Evolutionary conservation across 164 flowering plant species (phyloP).

Genomic region (Magnolia changhungtana): DNA sequence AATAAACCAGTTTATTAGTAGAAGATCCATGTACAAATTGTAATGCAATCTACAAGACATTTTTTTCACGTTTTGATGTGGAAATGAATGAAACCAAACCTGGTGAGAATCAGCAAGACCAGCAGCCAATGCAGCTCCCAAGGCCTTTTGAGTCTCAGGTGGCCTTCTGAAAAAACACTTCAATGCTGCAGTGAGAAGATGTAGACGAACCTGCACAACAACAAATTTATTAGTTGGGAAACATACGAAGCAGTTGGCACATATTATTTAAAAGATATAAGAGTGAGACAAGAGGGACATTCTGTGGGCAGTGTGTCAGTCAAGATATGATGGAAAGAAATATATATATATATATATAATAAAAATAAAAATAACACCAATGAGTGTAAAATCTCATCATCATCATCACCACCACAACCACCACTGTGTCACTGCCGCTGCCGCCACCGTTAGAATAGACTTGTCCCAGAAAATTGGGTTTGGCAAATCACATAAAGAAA

Average conservation of each 20-base stretch:
- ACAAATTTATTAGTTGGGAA: not conserved
- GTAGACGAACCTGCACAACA: constrained; percentile 74
- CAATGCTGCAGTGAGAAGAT: constrained; percentile 90
- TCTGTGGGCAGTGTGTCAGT: too few species aligned
- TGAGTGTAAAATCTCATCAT: too few species aligned
- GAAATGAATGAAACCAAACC: constrained; percentile 33
- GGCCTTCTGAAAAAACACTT: constrained; percentile 95
- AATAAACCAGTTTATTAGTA: constrained; percentile 22
- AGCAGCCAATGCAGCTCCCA: constrained; percentile 89
- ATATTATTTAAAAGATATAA: not conserved
- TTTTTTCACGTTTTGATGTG: not conserved
- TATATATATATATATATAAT: too few species aligned
- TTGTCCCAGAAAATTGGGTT: too few species aligned
- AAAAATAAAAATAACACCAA: too few species aligned
- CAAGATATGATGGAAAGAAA: too few species aligned
- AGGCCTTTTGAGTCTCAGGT: constrained; percentile 89
- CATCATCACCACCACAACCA: too few species aligned
- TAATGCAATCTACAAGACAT: not conserved
- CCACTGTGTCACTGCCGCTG: too few species aligned
- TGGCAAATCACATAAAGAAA: too few species aligned
- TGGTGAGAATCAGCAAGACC: constrained; percentile 94
- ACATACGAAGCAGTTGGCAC: not conserved
- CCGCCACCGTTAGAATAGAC: too few species aligned
- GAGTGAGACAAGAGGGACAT: too few species aligned
- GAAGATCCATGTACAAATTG: constrained; percentile 1